Conservation (phyloP, 2,329 filamentous ascomycete species). For the Aspergillus pseudoterreus region DNA sequence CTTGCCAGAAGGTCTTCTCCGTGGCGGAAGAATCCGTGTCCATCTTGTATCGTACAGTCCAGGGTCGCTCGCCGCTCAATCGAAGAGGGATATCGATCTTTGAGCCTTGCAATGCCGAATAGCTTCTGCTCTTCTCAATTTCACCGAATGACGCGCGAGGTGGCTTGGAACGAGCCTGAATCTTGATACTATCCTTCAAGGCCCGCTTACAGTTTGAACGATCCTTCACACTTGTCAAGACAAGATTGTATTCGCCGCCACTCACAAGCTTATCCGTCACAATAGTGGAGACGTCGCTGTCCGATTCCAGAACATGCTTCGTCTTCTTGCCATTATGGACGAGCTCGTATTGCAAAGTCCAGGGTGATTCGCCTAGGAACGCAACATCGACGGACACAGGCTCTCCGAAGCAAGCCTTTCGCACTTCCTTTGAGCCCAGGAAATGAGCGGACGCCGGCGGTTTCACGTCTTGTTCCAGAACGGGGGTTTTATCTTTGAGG, state of each 20-base stretch:
- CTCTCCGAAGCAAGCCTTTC: conserved; percentile 77
- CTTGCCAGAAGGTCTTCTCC: conserved; percentile 47
- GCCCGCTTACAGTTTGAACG: conserved; percentile 80
- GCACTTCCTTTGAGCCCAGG: conserved; percentile 53
- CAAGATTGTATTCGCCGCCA: conserved; percentile 86
- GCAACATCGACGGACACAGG: conserved; percentile 69
- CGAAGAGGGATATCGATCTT: conserved; percentile 73
- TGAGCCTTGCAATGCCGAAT: conserved; percentile 73
- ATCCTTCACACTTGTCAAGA: conserved; percentile 82
- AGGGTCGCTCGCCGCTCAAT: conserved; percentile 80
- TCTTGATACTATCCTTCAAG: conserved; percentile 78
- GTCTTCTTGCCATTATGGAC: conserved; percentile 83
- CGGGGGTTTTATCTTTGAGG: conserved; percentile 58
- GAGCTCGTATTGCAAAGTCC: conserved; percentile 86
- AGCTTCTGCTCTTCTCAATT: conserved; percentile 72
- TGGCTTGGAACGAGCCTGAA: conserved; percentile 82
- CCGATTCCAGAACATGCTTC: conserved; percentile 64
- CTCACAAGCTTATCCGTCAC: conserved; percentile 69
- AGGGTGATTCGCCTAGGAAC: conserved; percentile 79
- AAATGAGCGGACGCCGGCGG: conserved; percentile 78
- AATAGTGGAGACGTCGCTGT: conserved; percentile 63
- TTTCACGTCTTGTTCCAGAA: conserved; percentile 85
- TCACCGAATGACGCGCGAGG: conserved; percentile 83
- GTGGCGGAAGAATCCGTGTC: conserved; percentile 51
- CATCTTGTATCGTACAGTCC: conserved; percentile 71